Percentiles rank a stretch among this genome's conserved stretches.
phyloP scores from a whole-genome alignment of 129 eudicot species.

The Tagetes erecta region DNA sequence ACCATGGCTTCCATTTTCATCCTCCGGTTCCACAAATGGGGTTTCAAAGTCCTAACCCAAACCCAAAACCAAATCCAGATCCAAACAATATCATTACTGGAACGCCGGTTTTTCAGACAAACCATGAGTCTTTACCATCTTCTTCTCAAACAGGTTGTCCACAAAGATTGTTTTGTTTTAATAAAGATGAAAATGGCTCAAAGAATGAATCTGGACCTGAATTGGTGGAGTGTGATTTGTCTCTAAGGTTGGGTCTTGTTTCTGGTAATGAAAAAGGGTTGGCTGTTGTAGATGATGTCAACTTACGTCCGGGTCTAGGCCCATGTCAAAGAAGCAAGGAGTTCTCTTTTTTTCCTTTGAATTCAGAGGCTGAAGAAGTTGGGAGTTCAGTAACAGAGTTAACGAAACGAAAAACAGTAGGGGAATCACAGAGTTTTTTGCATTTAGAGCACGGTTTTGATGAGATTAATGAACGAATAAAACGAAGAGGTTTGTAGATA shows the following conservation, averaged over 20 bases:
- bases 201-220: constrained; percentile 33
- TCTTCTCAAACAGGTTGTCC: constrained; percentile 26
- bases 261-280: constrained; percentile 37
- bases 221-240: constrained; percentile 54
- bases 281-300: constrained; percentile 31
- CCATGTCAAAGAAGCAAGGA: constrained; percentile 39
- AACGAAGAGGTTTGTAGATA: constrained; percentile 48
- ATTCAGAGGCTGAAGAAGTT: constrained; percentile 39
- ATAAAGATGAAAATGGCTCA: constrained; percentile 6
- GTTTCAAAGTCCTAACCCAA: constrained; percentile 21
- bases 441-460: constrained; percentile 39
- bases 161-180: constrained; percentile 32
- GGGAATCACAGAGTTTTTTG: constrained; percentile 35
- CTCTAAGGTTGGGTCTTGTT: constrained; percentile 70
- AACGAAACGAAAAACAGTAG: constrained; percentile 56
- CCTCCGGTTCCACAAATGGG: constrained; percentile 35
- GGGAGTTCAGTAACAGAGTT: constrained; percentile 40
- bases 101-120: constrained; percentile 54
- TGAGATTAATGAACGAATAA: constrained; percentile 27
- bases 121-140: constrained; percentile 40
- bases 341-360: constrained; percentile 59
- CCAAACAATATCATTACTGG: constrained; percentile 56
- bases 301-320: constrained; percentile 29
- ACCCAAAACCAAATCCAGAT: constrained; percentile 21
- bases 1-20: constrained; percentile 51